phyloP scores from a whole-genome alignment of 1,139 yeast genomes.

The Yamadazyma blattariae region DNA sequence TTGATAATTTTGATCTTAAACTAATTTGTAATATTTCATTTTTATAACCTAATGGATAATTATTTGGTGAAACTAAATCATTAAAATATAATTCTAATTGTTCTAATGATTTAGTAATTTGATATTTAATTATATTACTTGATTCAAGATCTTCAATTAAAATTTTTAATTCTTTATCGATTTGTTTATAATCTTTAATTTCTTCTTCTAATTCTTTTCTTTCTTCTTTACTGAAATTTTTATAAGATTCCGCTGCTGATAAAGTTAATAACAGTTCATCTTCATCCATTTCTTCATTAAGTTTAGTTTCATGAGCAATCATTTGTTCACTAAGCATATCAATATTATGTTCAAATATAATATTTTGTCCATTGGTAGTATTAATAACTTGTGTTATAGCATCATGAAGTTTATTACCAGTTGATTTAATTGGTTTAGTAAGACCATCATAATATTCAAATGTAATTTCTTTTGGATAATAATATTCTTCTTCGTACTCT shows the following conservation, averaged over 20 bases:
- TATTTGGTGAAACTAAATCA: conserved; percentile 2
- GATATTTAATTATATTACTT: conserved; percentile 7
- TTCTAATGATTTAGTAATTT: conserved; percentile 10
- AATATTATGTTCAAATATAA: conserved; percentile 14
- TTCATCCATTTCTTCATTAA: not conserved
- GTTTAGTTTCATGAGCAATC: not conserved
- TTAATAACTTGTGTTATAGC: conserved; percentile 16
- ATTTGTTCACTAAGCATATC: conserved; percentile 1
- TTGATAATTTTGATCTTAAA: conserved; percentile 18
- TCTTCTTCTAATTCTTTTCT: not conserved
- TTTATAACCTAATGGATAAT: conserved; percentile 23
- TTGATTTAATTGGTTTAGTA: conserved; percentile 1
- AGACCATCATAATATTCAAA: conserved; percentile 9
- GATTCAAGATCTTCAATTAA: conserved; percentile 2
- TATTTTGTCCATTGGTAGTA: conserved; percentile 18
- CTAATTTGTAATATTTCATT: conserved; percentile 17
- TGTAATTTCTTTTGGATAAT: conserved; percentile 1
- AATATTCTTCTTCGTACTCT: not conserved
- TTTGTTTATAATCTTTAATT: conserved; percentile 1
- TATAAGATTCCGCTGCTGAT: conserved; percentile 1
- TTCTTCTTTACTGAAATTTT: not conserved
- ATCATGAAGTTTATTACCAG: conserved; percentile 9
- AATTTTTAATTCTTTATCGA: conserved; percentile 1
- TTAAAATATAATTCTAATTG: conserved; percentile 7
- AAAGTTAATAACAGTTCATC: conserved; percentile 2